Base-by-base conservation (phyloP, 768 basidiomycete genomes). In the Tephrocybe sp. region DNA sequence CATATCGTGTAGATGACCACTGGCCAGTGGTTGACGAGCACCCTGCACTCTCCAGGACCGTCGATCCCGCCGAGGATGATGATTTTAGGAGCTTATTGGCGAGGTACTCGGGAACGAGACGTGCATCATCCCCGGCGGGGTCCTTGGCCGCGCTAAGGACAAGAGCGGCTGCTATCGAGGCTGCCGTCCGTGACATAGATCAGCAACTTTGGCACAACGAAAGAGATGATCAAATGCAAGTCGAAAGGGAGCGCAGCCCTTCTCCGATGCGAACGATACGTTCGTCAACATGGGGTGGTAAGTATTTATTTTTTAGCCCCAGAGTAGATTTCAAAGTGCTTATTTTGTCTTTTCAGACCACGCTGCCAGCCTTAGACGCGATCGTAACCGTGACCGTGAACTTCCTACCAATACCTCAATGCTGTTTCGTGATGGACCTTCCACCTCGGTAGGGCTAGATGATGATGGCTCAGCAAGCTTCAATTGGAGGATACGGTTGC, bases 341-440 rank as follows among this genome's bases (percentile, higher is more conserved):
- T 12, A 36, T 15, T 15, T 7, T 36, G 34, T n/a, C 17, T 5
- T n/a, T 36, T 12, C 38, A 39, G 38, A 5, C 7, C 17, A 39
- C 20, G 3, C n/a, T 20, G 38, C 34, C 9, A 36, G 38, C 7
- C 7, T 21, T 39, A 3, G 26, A 20, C n/a, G 30, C 23, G 2
- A 33, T 25, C 45, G 8, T 33, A 23, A 30, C 26, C 43, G 51
- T 12, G 45, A 53, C 3, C 34, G 42, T 11, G 43, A 39, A 3
- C 51, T 48, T 3, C 51, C 51, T 24, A 42, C 51, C 30, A 53
- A 53, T 30, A 18, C 45, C 17, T 47, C 51, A 2, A 53, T 53
- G 51, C 5, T 53, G 51, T 53, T 53, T 6, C n/a, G 25, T 21
- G 40, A 53, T 37, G 30, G 39, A 25, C 51, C 51, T 40, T 40